Percentiles rank a stretch among this genome's conserved stretches.
Evolutionary conservation across 352 stramenopile genomes (phyloP).

Genomic region (Phytophthora citrophthora): DNA sequence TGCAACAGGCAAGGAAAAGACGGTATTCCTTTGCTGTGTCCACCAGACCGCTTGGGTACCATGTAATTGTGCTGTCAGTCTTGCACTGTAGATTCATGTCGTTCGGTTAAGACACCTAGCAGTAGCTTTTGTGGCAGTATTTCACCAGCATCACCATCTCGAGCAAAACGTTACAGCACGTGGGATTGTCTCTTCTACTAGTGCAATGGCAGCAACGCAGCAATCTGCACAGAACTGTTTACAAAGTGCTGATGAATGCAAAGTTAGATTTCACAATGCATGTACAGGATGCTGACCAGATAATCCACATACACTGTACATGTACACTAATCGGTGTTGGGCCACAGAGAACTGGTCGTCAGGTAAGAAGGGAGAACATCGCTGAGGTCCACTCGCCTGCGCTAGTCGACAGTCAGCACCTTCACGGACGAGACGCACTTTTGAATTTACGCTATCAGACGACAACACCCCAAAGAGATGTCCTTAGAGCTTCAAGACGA

Average conservation of each 20-base stretch:
- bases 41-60: not conserved
- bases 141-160: not conserved
- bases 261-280: not conserved
- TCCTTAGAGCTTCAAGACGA: slow-evolving; percentile 1
- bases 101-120: too few species aligned
- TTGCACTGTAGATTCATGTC: too few species aligned
- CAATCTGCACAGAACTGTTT: not conserved
- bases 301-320: not conserved
- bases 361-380: not conserved
- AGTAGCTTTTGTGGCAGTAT: not conserved
- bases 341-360: not conserved
- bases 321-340: not conserved
- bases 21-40: not conserved
- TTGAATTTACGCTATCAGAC: not conserved
- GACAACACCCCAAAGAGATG: not conserved
- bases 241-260: not conserved
- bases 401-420: not conserved
- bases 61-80: too few species aligned
- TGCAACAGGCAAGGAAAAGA: not conserved
- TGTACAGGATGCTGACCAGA: too few species aligned
- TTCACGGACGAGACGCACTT: slow-evolving; percentile 7
- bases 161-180: not conserved
- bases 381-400: not conserved
- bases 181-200: not conserved
- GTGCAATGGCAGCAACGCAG: not conserved